phyloP scores from a whole-genome alignment of 2,329 filamentous ascomycete species.

The Cladosporium cucumerinum region DNA sequence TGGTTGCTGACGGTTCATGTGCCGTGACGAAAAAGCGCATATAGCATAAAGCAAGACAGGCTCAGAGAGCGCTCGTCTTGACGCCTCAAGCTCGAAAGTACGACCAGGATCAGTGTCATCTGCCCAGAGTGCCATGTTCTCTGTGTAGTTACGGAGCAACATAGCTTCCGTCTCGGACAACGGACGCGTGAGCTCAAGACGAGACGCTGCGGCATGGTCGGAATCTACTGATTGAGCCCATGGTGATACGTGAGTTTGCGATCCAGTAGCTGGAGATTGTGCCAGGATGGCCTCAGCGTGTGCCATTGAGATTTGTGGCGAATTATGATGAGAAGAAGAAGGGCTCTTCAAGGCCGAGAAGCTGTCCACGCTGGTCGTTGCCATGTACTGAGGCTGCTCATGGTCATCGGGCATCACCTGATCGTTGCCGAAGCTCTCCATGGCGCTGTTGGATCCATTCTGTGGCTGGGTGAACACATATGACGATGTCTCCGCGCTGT shows the following conservation, averaged over 20 bases:
- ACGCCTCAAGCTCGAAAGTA: conserved; percentile 45
- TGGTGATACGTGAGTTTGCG: background rate
- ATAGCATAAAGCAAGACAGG: conserved; percentile 49
- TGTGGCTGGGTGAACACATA: background rate
- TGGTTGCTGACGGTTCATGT: conserved; percentile 41
- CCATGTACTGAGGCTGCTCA: background rate
- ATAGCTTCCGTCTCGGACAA: conserved; percentile 17
- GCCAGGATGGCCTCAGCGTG: background rate
- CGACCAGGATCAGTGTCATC: conserved; percentile 19
- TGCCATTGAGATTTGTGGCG: background rate
- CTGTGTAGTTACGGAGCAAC: conserved; percentile 19
- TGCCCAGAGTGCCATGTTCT: conserved; percentile 22
- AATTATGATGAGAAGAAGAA: background rate
- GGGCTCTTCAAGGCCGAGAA: background rate
- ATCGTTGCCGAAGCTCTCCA: background rate
- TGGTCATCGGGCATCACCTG: background rate
- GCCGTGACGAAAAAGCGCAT: conserved; percentile 46
- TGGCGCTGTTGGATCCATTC: background rate
- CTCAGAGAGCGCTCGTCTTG: conserved; percentile 45
- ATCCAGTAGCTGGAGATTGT: background rate
- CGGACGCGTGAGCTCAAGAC: conserved; percentile 4
- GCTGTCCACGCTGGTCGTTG: background rate
- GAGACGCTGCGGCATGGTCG: background rate
- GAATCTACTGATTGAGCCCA: conserved; percentile 10
- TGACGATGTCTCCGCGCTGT: background rate